A percentile compares a stretch with the other conserved stretches of the same genome.
Evolutionary conservation across 2,329 filamentous ascomycete genomes (phyloP).

Genomic region (Hypoxylon sp.): DNA sequence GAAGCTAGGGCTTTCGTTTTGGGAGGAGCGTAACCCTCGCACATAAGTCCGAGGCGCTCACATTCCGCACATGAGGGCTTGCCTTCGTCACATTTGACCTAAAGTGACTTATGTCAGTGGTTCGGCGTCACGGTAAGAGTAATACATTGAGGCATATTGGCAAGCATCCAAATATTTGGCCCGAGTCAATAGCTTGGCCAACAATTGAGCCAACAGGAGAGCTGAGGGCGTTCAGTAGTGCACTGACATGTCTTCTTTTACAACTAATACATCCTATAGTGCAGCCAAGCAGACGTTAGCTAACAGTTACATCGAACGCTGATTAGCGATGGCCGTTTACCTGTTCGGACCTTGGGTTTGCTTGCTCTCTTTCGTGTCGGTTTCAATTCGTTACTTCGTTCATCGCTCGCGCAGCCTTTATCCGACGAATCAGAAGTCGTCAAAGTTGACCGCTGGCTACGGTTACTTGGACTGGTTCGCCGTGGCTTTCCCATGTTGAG

Average conservation of each 20-base stretch:
- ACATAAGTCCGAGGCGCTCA: slow-evolving; percentile 51
- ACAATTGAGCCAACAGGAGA: background rate
- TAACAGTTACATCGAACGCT: slow-evolving; percentile 16
- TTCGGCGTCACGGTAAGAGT: background rate
- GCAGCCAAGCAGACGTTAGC: slow-evolving; percentile 25
- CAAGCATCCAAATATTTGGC: background rate
- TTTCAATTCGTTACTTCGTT: slow-evolving; percentile 27
- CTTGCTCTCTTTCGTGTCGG: slow-evolving; percentile 48
- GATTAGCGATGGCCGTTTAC: slow-evolving; percentile 32
- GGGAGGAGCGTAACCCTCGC: slow-evolving; percentile 52
- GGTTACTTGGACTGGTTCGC: slow-evolving; percentile 40
- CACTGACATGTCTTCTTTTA: slow-evolving; percentile 50
- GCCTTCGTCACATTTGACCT: slow-evolving; percentile 52
- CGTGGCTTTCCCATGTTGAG: slow-evolving; percentile 33
- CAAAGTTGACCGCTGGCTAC: slow-evolving; percentile 35
- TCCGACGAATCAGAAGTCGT: slow-evolving; percentile 41
- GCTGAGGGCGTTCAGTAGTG: background rate
- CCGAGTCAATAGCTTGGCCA: background rate
- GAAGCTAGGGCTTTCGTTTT: slow-evolving; percentile 34
- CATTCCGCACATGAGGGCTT: slow-evolving; percentile 53
- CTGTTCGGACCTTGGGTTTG: slow-evolving; percentile 50
- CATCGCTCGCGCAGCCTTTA: slow-evolving; percentile 32
- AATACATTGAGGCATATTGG: background rate
- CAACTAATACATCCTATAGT: slow-evolving; percentile 47
- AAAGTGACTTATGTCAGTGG: slow-evolving; percentile 23